A percentile compares a stretch with the other conserved stretches of the same genome.
phyloP scores from a whole-genome alignment of 768 basidiomycete genomes.

The Xerocomellus chrysenteron region DNA sequence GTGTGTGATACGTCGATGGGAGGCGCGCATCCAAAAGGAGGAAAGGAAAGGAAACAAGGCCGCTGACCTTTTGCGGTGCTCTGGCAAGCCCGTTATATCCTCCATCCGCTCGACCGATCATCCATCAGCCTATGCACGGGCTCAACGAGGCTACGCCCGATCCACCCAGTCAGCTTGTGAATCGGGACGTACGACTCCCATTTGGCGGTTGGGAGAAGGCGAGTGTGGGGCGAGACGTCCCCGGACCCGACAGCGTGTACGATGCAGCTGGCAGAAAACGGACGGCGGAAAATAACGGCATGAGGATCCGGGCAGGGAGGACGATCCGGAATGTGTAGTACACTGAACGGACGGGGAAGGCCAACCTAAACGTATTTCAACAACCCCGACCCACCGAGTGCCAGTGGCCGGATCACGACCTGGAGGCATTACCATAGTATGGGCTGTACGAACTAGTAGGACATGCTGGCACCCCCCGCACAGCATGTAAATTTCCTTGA shows the following conservation, averaged over 20 bases:
- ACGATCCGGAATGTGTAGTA: neutral
- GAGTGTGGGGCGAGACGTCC: too few relatives aligned
- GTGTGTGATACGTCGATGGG: neutral
- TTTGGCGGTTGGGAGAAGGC: too few relatives aligned
- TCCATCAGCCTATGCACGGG: constrained; percentile 9
- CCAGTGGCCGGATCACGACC: neutral
- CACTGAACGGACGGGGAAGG: neutral
- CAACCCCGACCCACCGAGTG: neutral
- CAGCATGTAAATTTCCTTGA: too few relatives aligned
- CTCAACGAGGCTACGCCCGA: too few relatives aligned
- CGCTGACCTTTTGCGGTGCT: constrained; percentile 60
- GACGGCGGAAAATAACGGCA: too few relatives aligned
- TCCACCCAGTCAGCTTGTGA: too few relatives aligned
- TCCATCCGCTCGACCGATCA: constrained; percentile 82
- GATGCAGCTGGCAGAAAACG: too few relatives aligned
- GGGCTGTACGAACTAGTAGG: too few relatives aligned
- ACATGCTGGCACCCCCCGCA: too few relatives aligned
- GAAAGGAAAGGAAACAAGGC: constrained; percentile 53
- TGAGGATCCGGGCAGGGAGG: neutral
- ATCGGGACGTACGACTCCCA: too few relatives aligned
- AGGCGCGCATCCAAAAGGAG: neutral
- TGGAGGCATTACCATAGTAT: too few relatives aligned
- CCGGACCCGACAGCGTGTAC: constrained; percentile 50
- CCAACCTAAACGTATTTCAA: neutral
- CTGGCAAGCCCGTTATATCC: constrained; percentile 89